These are phyloP conservation scores for Bromus sterilis DNA, from an alignment of 176 grass and related monocot species.

Conservation along the genomic window DNA sequence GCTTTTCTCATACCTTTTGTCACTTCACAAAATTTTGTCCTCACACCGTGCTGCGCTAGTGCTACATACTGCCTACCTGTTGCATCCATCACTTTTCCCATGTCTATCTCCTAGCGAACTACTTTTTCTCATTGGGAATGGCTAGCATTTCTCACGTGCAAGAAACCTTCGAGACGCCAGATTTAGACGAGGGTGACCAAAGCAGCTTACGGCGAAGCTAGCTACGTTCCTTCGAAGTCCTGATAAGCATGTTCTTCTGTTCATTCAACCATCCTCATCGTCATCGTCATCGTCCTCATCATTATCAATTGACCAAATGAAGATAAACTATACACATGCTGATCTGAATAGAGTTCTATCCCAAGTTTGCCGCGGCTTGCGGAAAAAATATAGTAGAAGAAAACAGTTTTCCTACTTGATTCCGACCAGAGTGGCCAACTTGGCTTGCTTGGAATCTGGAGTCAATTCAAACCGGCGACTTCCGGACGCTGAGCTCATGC, in stretches of 20 bases:
- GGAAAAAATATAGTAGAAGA: background rate
- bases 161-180: background rate
- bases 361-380: background rate
- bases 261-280: background rate
- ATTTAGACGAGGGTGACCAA: background rate
- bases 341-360: background rate
- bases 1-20: background rate
- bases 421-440: background rate
- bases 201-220: background rate
- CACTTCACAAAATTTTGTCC: background rate
- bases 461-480: background rate
- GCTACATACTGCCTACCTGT: background rate
- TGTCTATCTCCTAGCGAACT: background rate
- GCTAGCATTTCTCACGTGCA: background rate
- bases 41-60: background rate
- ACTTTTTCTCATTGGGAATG: background rate
- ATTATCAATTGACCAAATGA: background rate
- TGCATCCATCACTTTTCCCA: background rate
- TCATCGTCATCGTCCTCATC: no score
- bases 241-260: no score
- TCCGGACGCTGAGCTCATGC: background rate
- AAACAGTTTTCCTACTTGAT: no score
- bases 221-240: no score
- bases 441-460: background rate
- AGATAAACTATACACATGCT: background rate